Evolutionary conservation across 805 yeast genomes (phyloP).

Genomic region (Lachancea quebecensis): DNA sequence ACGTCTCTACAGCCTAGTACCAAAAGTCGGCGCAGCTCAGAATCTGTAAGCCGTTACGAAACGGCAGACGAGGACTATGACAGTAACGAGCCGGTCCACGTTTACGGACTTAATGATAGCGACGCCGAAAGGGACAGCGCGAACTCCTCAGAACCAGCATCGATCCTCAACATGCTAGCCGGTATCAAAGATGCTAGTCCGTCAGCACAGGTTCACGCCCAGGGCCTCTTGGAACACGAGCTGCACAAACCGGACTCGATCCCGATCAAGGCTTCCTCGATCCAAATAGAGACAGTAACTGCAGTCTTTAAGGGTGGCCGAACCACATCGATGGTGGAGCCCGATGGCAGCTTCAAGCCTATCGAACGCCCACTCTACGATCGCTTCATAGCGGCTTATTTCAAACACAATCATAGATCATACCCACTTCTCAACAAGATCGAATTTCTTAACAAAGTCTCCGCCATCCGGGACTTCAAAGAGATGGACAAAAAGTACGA

Average conservation of each 20-base stretch:
- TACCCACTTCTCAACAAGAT: conserved; percentile 39
- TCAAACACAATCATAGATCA: conserved; percentile 39
- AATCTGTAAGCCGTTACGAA: not conserved
- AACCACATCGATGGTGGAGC: conserved; percentile 22
- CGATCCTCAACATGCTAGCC: not conserved
- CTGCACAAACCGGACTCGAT: conserved; percentile 17
- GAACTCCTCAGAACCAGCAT: conserved; percentile 1
- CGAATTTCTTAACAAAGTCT: conserved; percentile 31
- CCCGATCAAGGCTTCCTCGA: conserved; percentile 24
- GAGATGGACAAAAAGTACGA: conserved; percentile 23
- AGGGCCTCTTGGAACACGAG: conserved; percentile 10
- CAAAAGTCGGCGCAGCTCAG: conserved; percentile 1
- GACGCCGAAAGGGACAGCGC: not conserved
- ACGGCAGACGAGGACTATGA: not conserved
- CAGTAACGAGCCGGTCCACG: not conserved
- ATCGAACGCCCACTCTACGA: conserved; percentile 31
- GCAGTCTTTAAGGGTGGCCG: conserved; percentile 28
- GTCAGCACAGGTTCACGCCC: conserved; percentile 1
- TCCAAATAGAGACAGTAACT: conserved; percentile 29
- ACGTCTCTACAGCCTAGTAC: not conserved
- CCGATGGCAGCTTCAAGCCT: conserved; percentile 22
- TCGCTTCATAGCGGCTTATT: conserved; percentile 38
- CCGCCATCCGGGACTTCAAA: conserved; percentile 28
- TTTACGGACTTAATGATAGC: not conserved
- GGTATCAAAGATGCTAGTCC: not conserved